A percentile compares a stretch with the other conserved stretches of the same genome.
Evolutionary conservation across 495 filamentous ascomycete genomes (phyloP).

Genomic region (Hyaloscypha variabilis): DNA sequence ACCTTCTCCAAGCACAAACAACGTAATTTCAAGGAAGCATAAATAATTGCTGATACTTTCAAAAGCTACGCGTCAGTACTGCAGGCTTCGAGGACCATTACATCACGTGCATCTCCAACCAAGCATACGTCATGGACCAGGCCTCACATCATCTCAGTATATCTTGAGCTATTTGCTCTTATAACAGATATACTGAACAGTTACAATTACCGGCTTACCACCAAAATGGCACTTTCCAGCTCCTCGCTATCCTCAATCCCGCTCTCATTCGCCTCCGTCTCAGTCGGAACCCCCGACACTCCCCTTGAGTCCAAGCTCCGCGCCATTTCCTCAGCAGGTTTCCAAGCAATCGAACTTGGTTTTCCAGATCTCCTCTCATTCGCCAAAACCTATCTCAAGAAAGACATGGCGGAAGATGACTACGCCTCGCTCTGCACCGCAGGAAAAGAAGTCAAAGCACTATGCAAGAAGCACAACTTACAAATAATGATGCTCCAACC

Average conservation of each 20-base stretch:
- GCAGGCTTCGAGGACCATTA: too few species aligned
- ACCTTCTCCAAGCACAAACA: too few species aligned
- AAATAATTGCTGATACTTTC: too few species aligned
- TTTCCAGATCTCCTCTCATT: slow-evolving; percentile 76
- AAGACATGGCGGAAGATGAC: slow-evolving; percentile 55
- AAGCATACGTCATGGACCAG: slow-evolving; percentile 1
- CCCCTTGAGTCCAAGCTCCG: slow-evolving; percentile 64
- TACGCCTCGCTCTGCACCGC: slow-evolving; percentile 56
- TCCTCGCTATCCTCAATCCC: slow-evolving; percentile 47
- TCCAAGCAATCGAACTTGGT: slow-evolving; percentile 71
- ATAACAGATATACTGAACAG: too few species aligned
- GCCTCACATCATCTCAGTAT: too few species aligned
- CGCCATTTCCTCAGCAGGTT: slow-evolving; percentile 68
- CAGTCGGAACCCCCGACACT: slow-evolving; percentile 51
- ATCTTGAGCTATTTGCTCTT: too few species aligned
- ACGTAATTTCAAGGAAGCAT: too few species aligned
- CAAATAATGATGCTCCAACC: slow-evolving; percentile 77
- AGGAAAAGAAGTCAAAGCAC: slow-evolving; percentile 49
- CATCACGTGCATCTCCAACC: not conserved
- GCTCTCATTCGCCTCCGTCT: slow-evolving; percentile 66
- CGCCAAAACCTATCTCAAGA: slow-evolving; percentile 50
- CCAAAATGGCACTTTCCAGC: slow-evolving; percentile 1
- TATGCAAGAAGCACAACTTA: slow-evolving; percentile 56
- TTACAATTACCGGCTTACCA: not conserved
- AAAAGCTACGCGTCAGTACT: too few species aligned